Evolutionary conservation across 1,284 basidiomycete genomes (phyloP).

Genomic region (Irpex sp.): DNA sequence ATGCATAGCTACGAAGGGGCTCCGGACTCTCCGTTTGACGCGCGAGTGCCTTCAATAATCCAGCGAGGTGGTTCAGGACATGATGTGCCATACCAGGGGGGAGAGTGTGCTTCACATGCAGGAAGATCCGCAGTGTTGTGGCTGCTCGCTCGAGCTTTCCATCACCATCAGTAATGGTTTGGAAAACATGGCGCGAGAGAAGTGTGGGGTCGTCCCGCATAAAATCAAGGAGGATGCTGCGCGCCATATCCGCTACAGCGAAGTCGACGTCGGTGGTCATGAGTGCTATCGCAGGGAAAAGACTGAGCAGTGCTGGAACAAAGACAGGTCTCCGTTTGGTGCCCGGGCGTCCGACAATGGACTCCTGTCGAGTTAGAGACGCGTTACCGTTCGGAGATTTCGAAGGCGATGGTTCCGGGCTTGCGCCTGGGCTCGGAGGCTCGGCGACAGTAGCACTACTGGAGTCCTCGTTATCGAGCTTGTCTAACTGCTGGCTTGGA

Average conservation of each 20-base stretch:
- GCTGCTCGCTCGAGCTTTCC: constrained; percentile 43
- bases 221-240: constrained; percentile 57
- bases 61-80: constrained; percentile 68
- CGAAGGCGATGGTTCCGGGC: constrained; percentile 33
- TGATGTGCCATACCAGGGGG: constrained; percentile 68
- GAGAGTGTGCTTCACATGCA: constrained; percentile 50
- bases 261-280: constrained; percentile 55
- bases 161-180: constrained; percentile 51
- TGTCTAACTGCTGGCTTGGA: constrained; percentile 51
- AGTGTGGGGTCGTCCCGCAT: constrained; percentile 75
- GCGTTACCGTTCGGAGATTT: constrained; percentile 25
- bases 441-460: not conserved
- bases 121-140: constrained; percentile 45
- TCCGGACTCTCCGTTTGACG: constrained; percentile 41
- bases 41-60: constrained; percentile 61
- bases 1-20: constrained; percentile 50
- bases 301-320: constrained; percentile 51
- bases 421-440: constrained; percentile 29
- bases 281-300: constrained; percentile 50
- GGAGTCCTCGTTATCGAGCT: constrained; percentile 17
- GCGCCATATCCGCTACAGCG: constrained; percentile 52
- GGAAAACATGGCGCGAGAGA: constrained; percentile 61
- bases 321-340: constrained; percentile 62
- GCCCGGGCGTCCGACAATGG: constrained; percentile 41
- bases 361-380: constrained; percentile 47